Conservation (phyloP, 2,329 filamentous ascomycete species). For the Ciborinia camelliae region DNA sequence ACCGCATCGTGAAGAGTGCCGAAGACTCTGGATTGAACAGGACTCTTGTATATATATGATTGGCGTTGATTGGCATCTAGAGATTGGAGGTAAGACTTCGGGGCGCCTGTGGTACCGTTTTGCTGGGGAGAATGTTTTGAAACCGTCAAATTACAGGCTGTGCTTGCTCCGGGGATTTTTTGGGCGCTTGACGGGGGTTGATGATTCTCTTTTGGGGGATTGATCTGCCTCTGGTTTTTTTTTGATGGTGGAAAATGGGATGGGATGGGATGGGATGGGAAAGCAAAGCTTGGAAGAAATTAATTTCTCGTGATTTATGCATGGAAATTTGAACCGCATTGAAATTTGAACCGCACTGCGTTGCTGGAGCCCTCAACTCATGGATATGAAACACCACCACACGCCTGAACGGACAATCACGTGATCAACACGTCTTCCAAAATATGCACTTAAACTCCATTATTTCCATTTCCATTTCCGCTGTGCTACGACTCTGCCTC, state of each 20-base stretch:
- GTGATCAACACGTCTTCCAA: neutral
- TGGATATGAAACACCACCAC: neutral
- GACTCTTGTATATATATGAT: neutral
- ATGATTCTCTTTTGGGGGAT: neutral
- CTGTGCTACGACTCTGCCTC: too few species aligned
- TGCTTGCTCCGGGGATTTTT: neutral
- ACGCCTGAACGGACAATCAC: neutral
- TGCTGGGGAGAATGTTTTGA: neutral
- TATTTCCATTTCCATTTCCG: neutral
- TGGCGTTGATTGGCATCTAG: constrained; percentile 15
- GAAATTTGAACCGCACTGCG: too few species aligned
- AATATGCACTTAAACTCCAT: neutral
- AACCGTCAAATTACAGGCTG: constrained; percentile 3
- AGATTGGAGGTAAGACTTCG: neutral
- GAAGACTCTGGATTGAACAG: neutral
- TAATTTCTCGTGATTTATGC: neutral
- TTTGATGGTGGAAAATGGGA: too few species aligned
- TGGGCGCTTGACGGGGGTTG: constrained; percentile 13
- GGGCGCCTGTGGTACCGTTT: neutral
- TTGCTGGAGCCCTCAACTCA: neutral
- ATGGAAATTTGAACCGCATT: too few species aligned
- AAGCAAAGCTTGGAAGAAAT: neutral
- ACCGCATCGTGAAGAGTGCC: too few species aligned
- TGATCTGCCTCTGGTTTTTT: neutral
- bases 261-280: too few species aligned